Conservation (phyloP, 2,329 filamentous ascomycete genomes). For the Cladosporium sp. region DNA sequence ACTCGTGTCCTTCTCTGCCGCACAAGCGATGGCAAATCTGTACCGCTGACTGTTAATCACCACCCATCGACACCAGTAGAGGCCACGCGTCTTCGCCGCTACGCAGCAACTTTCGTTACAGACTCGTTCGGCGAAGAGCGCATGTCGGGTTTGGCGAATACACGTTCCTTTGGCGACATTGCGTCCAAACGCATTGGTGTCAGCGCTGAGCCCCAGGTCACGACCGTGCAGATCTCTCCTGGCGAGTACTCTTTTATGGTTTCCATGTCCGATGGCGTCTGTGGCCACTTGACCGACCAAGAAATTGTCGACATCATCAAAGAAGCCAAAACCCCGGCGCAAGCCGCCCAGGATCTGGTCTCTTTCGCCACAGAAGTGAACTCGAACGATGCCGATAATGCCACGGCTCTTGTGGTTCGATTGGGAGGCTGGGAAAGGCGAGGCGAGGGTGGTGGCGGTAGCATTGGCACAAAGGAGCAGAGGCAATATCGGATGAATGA, state of each 20-base stretch:
- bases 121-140: slow-evolving; percentile 98
- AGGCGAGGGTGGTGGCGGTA: slow-evolving; percentile 82
- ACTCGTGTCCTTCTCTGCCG: slow-evolving; percentile 88
- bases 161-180: slow-evolving; percentile 91
- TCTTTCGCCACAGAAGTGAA: slow-evolving; percentile 86
- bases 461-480: slow-evolving; percentile 88
- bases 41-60: slow-evolving; percentile 85
- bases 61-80: slow-evolving; percentile 88
- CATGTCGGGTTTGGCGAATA: slow-evolving; percentile 90
- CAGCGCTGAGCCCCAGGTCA: slow-evolving; percentile 88
- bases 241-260: slow-evolving; percentile 89
- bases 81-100: slow-evolving; percentile 78
- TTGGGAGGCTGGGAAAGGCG: slow-evolving; percentile 68
- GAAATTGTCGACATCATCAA: slow-evolving; percentile 96
- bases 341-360: slow-evolving; percentile 77
- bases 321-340: slow-evolving; percentile 86
- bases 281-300: slow-evolving; percentile 82
- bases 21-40: slow-evolving; percentile 75
- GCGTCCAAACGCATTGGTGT: slow-evolving; percentile 89
- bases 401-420: slow-evolving; percentile 64
- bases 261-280: slow-evolving; percentile 85
- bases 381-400: slow-evolving; percentile 62
- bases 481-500: slow-evolving; percentile 80
- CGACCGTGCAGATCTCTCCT: slow-evolving; percentile 73
- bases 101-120: slow-evolving; percentile 82